Percentiles rank a stretch among this genome's conserved stretches.
Conservation (phyloP, 2,329 filamentous ascomycete species). For the Endocalyx cinctus region DNA sequence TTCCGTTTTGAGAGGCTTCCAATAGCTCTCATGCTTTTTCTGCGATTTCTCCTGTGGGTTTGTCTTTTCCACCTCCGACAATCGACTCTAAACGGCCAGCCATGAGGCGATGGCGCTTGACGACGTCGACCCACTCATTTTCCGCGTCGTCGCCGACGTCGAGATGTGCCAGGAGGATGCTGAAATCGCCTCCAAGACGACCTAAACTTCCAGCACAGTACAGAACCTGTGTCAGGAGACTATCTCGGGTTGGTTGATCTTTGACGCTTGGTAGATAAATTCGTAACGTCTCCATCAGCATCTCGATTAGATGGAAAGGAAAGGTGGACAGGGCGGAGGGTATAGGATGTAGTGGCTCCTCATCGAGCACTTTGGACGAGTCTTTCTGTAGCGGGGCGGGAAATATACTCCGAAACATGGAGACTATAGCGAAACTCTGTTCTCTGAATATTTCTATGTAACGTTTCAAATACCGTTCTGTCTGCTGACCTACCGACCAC, state of each 20-base stretch:
- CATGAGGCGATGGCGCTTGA: slow-evolving; percentile 80
- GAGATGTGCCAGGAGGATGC: slow-evolving; percentile 72
- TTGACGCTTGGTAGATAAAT: slow-evolving; percentile 76
- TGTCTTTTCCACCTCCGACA: slow-evolving; percentile 51
- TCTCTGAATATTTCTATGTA: slow-evolving; percentile 98
- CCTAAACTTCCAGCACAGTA: slow-evolving; percentile 92
- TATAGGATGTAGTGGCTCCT: slow-evolving; percentile 51
- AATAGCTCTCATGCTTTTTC: too few relatives aligned
- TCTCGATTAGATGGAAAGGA: slow-evolving; percentile 73
- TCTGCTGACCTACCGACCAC: slow-evolving; percentile 79
- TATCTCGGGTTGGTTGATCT: slow-evolving; percentile 77
- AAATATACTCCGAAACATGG: slow-evolving; percentile 90
- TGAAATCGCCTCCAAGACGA: slow-evolving; percentile 86
- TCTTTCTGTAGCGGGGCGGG: slow-evolving; percentile 35
- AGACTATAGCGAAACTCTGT: slow-evolving; percentile 93
- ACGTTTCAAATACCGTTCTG: slow-evolving; percentile 86
- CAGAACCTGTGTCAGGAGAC: slow-evolving; percentile 83
- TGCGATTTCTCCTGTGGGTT: too few relatives aligned
- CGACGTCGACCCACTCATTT: slow-evolving; percentile 80
- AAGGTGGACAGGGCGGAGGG: slow-evolving; percentile 80
- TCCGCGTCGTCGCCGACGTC: slow-evolving; percentile 41
- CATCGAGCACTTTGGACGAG: slow-evolving; percentile 11
- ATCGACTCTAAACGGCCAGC: slow-evolving; percentile 73
- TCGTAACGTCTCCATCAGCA: slow-evolving; percentile 72
- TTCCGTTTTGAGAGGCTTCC: too few relatives aligned